Evolutionary conservation across 495 filamentous ascomycete genomes (phyloP), one percentile per base, ranked within the genome.

Genomic region (Pseudomonodictys pantanalensis): DNA sequence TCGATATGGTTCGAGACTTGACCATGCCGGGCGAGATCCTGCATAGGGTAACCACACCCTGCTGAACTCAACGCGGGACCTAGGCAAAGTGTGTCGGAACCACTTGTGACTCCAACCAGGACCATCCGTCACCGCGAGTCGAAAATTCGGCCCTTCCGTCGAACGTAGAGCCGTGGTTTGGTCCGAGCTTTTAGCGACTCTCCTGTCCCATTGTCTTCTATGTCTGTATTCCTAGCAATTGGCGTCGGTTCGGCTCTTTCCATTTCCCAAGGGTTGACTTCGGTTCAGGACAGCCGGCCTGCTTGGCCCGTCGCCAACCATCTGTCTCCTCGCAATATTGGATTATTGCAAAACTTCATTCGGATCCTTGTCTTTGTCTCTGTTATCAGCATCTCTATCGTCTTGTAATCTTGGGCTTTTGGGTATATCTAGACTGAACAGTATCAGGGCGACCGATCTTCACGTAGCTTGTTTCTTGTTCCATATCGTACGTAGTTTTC

Each of bases 1-100:
- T 63, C 32, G 60, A 63, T 22, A 24, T 63, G n/a, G 1, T 63
- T 0, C 26, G 41, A 15, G 46, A 44, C 30, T 29, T 63, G 6
- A 35, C 42, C 17, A 45, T 56, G 43, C 44, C 58, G 1, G 45
- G 43, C 11, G 35, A 52, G 28, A 22, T 17, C 24, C n/a, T 45
- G 15, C 22, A 5, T 11, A 41, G 58, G 33, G 30, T 62, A 12
- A 44, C 42, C 7, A 62, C 58, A 28, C 58, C 58, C 0, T 62
- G 58, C 20, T 56, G 39, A 59, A 7, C 33, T 15, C 22, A 7
- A 7, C 47, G 2, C 17, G 2, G 10, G 15, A n/a, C 25, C 35
- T 33, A n/a, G 2, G 30, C 25, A 15, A 15, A 6, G 17, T 28
- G 11, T 58, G 38, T 41, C 15, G 5, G 20, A 41, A 41, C 12